phyloP scores from a whole-genome alignment of 2,329 filamentous ascomycete genomes.

The Penicillium paneum region DNA sequence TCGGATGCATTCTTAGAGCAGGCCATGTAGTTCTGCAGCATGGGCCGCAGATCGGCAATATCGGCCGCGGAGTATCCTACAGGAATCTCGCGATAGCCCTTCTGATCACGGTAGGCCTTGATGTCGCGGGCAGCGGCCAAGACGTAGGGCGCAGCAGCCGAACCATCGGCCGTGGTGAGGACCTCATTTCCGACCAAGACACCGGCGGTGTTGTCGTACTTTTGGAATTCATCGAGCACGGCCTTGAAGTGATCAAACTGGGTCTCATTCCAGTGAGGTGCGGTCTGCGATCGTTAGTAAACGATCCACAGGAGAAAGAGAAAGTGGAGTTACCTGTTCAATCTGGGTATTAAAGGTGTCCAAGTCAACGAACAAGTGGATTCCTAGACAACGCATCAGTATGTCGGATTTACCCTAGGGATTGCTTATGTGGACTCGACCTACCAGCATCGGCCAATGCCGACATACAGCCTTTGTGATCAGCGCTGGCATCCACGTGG shows the following conservation, averaged over 20 bases:
- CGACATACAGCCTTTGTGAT: conserved; percentile 78
- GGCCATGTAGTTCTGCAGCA: conserved; percentile 70
- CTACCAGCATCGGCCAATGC: conserved; percentile 72
- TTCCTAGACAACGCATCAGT: not conserved
- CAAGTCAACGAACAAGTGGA: conserved; percentile 81
- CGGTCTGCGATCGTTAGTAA: conserved; percentile 41
- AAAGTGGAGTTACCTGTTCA: conserved; percentile 31
- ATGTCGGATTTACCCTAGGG: not conserved
- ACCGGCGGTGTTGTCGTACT: conserved; percentile 75
- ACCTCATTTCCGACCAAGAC: conserved; percentile 90
- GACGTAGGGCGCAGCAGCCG: conserved; percentile 72
- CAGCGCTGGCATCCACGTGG: conserved; percentile 68
- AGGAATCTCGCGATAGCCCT: conserved; percentile 76
- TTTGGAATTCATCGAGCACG: conserved; percentile 73
- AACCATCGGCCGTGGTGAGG: conserved; percentile 51
- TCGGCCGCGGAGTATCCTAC: conserved; percentile 86
- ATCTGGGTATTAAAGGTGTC: conserved; percentile 52
- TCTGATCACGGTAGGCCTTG: conserved; percentile 73
- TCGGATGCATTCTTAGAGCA: conserved; percentile 68
- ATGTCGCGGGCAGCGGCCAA: conserved; percentile 78
- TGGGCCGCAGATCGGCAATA: conserved; percentile 66
- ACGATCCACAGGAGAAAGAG: not conserved
- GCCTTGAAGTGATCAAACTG: conserved; percentile 66
- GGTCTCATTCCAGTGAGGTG: conserved; percentile 68
- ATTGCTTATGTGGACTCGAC: not conserved